Percentiles rank a stretch among this genome's conserved stretches.
Conservation (phyloP, 2,329 filamentous ascomycete genomes). For the Pseudogymnoascus sp. region DNA sequence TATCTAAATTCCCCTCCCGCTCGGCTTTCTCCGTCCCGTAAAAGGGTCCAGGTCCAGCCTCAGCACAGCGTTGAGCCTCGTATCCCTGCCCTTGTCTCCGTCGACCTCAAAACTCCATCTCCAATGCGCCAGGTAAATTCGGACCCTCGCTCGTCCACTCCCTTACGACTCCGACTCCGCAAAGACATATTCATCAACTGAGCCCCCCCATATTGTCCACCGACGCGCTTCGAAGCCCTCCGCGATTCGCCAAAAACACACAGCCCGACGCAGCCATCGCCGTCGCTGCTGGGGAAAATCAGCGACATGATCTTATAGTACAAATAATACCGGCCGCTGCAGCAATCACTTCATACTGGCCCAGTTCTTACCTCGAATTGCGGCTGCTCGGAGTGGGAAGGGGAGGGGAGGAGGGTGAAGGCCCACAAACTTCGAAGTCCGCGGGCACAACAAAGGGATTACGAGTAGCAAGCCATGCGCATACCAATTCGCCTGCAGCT, state of each 20-base stretch:
- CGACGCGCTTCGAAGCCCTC: background rate
- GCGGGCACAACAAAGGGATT: background rate
- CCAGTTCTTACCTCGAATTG: background rate
- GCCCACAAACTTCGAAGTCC: background rate
- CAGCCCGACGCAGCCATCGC: background rate
- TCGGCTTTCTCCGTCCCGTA: background rate
- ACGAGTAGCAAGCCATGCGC: conserved; percentile 43
- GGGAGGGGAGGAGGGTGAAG: conserved; percentile 2
- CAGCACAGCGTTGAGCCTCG: background rate
- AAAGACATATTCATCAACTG: background rate
- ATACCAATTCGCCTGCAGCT: conserved; percentile 85
- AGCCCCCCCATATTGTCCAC: background rate
- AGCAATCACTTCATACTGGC: background rate
- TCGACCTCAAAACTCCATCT: background rate
- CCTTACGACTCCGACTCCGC: background rate
- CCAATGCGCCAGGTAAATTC: background rate
- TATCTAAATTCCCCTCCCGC: background rate
- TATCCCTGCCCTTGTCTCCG: background rate
- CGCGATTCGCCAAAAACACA: background rate
- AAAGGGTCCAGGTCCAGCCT: background rate
- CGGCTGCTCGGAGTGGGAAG: background rate
- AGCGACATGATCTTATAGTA: conserved; percentile 7
- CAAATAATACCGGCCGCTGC: background rate
- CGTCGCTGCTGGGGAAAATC: background rate
- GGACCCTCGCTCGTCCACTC: conserved; percentile 3